Evolutionary conservation across 1,284 basidiomycete species (phyloP).

Genomic region (Heterobasidion irregulare): DNA sequence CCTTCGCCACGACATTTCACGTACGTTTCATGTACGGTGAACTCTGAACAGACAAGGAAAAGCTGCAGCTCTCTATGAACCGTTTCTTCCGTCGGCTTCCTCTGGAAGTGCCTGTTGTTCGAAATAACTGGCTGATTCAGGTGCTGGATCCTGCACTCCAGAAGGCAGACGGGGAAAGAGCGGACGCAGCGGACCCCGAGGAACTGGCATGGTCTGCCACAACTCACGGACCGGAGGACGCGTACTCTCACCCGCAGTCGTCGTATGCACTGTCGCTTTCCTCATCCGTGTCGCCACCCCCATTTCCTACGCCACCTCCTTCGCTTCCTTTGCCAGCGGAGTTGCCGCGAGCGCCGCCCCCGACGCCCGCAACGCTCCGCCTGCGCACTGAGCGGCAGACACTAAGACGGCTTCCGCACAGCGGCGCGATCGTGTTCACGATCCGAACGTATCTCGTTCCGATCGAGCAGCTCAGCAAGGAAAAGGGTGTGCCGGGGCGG

Average conservation of each 20-base stretch:
- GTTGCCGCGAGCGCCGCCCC: neutral
- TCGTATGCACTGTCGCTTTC: conserved; percentile 9
- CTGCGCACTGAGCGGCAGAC: conserved; percentile 70
- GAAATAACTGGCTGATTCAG: conserved; percentile 70
- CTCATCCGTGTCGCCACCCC: neutral
- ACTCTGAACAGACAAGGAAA: conserved; percentile 42
- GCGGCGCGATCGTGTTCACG: conserved; percentile 70
- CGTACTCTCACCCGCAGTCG: conserved; percentile 26
- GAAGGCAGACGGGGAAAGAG: conserved; percentile 3
- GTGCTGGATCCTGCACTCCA: conserved; percentile 28
- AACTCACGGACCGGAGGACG: conserved; percentile 59
- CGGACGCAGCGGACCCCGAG: conserved; percentile 36
- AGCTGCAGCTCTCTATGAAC: conserved; percentile 55
- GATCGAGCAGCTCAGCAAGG: conserved; percentile 46
- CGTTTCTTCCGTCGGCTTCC: conserved; percentile 63
- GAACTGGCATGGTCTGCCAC: conserved; percentile 62
- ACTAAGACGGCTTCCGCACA: conserved; percentile 55
- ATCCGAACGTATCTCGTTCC: conserved; percentile 68
- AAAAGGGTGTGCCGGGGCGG: conserved; percentile 58
- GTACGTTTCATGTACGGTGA: neutral
- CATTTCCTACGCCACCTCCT: neutral
- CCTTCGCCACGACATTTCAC: neutral
- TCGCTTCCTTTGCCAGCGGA: neutral
- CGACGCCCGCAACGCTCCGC: conserved; percentile 36
- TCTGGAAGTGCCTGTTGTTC: conserved; percentile 60